Evolutionary conservation across 192 early-diverging fungal genomes (phyloP).

Genomic region (Coemansia interrupta): DNA sequence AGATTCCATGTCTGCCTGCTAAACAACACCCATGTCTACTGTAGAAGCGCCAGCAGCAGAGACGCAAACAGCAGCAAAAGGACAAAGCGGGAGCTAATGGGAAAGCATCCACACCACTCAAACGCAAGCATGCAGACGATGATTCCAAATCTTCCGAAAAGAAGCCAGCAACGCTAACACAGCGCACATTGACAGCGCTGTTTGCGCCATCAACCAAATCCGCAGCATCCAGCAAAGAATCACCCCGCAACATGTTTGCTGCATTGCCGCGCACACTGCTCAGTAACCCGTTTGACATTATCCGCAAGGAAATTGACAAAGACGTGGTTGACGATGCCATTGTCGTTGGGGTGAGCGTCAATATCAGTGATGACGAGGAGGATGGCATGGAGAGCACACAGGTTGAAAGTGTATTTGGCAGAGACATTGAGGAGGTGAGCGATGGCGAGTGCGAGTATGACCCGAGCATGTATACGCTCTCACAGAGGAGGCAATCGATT

Average conservation of each 20-base stretch:
- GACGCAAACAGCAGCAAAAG: conserved; percentile 22
- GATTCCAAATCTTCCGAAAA: conserved; percentile 1
- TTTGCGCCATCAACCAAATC: not conserved
- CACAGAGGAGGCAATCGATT: not conserved
- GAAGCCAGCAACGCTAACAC: conserved; percentile 1
- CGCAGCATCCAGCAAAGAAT: not conserved
- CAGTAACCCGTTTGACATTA: conserved; percentile 47
- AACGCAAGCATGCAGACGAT: conserved; percentile 26
- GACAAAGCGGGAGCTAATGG: not conserved
- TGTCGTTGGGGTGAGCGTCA: conserved; percentile 17
- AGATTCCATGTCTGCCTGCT: not conserved
- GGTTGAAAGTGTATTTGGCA: not conserved
- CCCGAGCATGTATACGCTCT: conserved; percentile 37
- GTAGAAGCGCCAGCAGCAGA: conserved; percentile 38
- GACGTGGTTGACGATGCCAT: not conserved
- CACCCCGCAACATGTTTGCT: conserved; percentile 28
- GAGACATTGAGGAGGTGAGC: not conserved
- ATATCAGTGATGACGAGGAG: not conserved
- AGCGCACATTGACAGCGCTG: conserved; percentile 4
- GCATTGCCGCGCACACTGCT: conserved; percentile 24
- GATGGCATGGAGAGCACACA: not conserved
- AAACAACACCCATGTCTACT: not conserved
- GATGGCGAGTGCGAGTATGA: conserved; percentile 25
- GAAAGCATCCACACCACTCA: not conserved
- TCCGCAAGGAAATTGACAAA: conserved; percentile 9